Evolutionary conservation across 768 basidiomycete genomes (phyloP), one percentile per base, ranked within the genome.

Genomic region (Leccinum variicolor): DNA sequence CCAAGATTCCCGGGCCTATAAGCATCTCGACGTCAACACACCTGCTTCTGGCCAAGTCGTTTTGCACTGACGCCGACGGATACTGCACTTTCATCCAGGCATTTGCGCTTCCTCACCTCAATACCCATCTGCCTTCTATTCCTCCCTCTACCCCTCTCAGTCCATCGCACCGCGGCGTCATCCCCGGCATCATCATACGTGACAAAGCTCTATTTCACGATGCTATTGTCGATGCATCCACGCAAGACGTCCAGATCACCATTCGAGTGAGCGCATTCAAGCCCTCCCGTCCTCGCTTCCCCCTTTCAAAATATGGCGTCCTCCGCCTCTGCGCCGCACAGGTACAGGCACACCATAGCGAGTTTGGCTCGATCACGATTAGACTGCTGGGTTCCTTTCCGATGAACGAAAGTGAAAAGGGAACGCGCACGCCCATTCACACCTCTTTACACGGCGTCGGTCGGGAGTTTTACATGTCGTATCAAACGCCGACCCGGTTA

Each of bases 11-110:
- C n/a, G 4, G n/a, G 8, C 58, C 45, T 3, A 36, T 11, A 39
- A 46, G 52, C 21, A 33, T 67, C 17, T 67, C 64, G 6, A 67
- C 66, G 6, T 66, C 59, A 15, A 66, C 66, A 3, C 64, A 67
- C 54, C 31, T 67, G 6, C 17, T 68, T 1, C 28, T 68, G 3
- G 53, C 61, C 10, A 19, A 29, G 33, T 57, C 59, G 1, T 43
- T 52, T 33, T 53, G 26, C 28, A 43, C 33, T 14, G 10, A 6
- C n/a, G 9, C n/a, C 3, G 2, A 26, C 2, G 59, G 57, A 19
- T 63, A 57, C 57, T 11, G 6, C 17, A 59, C 64, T 3, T 41
- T 46, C 39, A 25, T 68, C 26, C 48, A 60, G 10, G 41, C 41
- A 43, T 43, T 43, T 21, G 9, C n/a, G 41, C 41, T 43, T 21